A percentile compares a stretch with the other conserved stretches of the same genome.
These are phyloP conservation scores for Sanguinoderma infundibulare DNA, from an alignment of 1,284 basidiomycete genomes.

Conservation along the genomic window DNA sequence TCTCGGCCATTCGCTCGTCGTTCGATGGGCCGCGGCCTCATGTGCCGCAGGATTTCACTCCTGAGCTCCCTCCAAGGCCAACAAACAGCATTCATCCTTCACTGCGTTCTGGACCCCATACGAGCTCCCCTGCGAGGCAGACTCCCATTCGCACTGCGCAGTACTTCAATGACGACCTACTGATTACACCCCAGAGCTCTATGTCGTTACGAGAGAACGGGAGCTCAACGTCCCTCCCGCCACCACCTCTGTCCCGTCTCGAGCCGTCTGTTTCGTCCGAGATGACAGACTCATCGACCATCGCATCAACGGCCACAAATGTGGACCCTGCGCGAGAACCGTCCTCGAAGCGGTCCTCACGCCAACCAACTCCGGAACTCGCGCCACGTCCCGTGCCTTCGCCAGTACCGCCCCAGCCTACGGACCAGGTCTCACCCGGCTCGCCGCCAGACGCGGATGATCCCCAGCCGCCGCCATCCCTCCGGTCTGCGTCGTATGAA, in stretches of 20 bases:
- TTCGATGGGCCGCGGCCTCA: slow-evolving; percentile 17
- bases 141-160: slow-evolving; percentile 24
- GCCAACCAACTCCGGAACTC: slow-evolving; percentile 1
- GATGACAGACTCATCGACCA: background rate
- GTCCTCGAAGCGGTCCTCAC: slow-evolving; percentile 22
- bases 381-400: background rate
- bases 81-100: slow-evolving; percentile 81
- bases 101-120: slow-evolving; percentile 45
- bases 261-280: background rate
- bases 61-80: slow-evolving; percentile 68
- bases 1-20: slow-evolving; percentile 18
- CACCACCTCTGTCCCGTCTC: slow-evolving; percentile 5
- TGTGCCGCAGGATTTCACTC: slow-evolving; percentile 68
- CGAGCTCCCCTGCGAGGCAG: slow-evolving; percentile 27
- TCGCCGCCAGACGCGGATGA: slow-evolving; percentile 5
- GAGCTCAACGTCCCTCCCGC: slow-evolving; percentile 7
- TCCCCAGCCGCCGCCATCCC: slow-evolving; percentile 4
- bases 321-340: slow-evolving; percentile 11
- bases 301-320: background rate
- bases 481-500: slow-evolving; percentile 11
- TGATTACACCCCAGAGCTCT: slow-evolving; percentile 17
- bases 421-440: background rate
- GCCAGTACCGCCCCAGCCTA: background rate
- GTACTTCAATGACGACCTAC: slow-evolving; percentile 31
- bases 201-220: slow-evolving; percentile 13